These are phyloP conservation scores for Xylaria sp. DNA, from an alignment of 2,329 filamentous ascomycete genomes.

Conservation along the genomic window DNA sequence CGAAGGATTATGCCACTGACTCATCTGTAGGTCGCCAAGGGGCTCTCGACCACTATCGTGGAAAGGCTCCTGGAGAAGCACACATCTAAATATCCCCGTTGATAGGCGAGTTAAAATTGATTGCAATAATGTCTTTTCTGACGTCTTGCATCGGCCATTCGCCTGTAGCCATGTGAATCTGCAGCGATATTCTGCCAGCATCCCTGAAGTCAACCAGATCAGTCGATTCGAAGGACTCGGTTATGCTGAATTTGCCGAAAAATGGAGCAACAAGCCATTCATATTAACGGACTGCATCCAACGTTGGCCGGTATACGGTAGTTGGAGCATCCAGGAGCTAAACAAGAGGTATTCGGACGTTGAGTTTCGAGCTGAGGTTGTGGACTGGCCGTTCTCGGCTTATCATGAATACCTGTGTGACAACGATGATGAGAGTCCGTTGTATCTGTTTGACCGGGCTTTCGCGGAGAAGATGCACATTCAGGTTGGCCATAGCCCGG, in stretches of 20 bases:
- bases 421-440: constrained; percentile 80
- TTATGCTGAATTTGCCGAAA: constrained; percentile 70
- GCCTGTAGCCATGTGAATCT: constrained; percentile 80
- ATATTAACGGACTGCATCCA: constrained; percentile 82
- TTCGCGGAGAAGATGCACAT: constrained; percentile 88
- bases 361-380: constrained; percentile 85
- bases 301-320: constrained; percentile 74
- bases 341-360: constrained; percentile 65
- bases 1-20: constrained; percentile 12
- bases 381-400: constrained; percentile 84
- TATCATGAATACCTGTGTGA: constrained; percentile 83
- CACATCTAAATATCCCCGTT: constrained; percentile 63
- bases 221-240: constrained; percentile 68
- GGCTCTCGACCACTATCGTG: constrained; percentile 58
- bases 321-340: constrained; percentile 74
- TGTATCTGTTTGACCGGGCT: constrained; percentile 87
- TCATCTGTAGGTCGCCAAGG: constrained; percentile 34
- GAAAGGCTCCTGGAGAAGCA: constrained; percentile 84
- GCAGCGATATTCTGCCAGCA: constrained; percentile 66
- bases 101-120: constrained; percentile 61
- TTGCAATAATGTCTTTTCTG: constrained; percentile 83
- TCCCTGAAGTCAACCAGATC: constrained; percentile 76
- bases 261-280: constrained; percentile 82
- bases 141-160: constrained; percentile 87
- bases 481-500: constrained; percentile 55